Evolutionary conservation across 257 asterid genomes (phyloP), one percentile per base, ranked within the genome.

Genomic region (Ocimum tenuiflorum): DNA sequence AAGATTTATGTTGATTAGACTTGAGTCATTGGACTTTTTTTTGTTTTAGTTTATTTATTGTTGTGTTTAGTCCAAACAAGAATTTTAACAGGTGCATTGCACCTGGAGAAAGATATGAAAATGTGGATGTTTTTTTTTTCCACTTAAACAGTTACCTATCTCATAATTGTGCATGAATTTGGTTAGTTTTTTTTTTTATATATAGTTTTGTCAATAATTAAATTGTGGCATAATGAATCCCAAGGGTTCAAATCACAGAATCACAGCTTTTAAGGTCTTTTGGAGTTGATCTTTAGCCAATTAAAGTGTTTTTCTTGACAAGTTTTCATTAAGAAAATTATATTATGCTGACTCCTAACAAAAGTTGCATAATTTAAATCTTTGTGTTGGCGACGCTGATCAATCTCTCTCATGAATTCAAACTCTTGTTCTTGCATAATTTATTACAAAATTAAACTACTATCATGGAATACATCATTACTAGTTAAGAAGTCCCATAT

Each of bases 161-260:
- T 68, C 66, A 74, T 71, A 14, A 75, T 64, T 65, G 74, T 69
- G 48, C 81, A 69, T 75, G 74, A 12, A 79, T 75, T 72, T 79
- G 65, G 62, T 31, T 35, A 70, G 49, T 31, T 50, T 22, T 43
- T 38, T 48, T 46, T 22, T 43, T 42, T 12, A 24, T 24, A 1
- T 1, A 1, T 24, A 1, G 4, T 1, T 12, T 56, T 58, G 48
- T 23, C 18, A 49, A 17, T 57, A 57, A 17, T 57, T 48, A 13
- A 38, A 43, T 46, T 69, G 74, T 70, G 67, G 72, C 65, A 33
- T 53, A 42, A 73, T 69, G 27, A 69, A 43, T 63, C 52, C 49
- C 39, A 51, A 46, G 19, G 66, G 70, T 61, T 41, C 67, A 53
- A n/a, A n/a, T n/a, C n/a, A n/a, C n/a, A n/a, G n/a, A 70, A 20